phyloP scores from a whole-genome alignment of 106 monocot species.

The Posidonia australis region DNA sequence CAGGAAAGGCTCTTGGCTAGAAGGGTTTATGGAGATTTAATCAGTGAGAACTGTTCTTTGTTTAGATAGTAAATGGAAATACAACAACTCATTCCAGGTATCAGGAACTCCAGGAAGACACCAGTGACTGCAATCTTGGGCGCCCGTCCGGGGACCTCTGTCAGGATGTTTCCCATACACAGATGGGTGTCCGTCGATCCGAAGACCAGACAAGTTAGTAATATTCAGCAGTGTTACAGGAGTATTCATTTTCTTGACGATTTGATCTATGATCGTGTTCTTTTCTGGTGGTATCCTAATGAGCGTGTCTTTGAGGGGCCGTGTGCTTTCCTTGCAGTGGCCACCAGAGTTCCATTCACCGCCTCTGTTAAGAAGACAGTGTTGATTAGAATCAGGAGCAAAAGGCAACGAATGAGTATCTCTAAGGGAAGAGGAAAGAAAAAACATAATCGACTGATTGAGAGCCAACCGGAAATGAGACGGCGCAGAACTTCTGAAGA shows the following conservation, averaged over 20 bases:
- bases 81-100: conserved; percentile 82
- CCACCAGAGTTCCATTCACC: conserved; percentile 97
- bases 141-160: conserved; percentile 1
- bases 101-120: conserved; percentile 94
- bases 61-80: conserved; percentile 34
- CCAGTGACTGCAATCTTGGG: conserved; percentile 95
- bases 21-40: background rate
- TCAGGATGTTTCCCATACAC: conserved; percentile 38
- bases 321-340: conserved; percentile 63
- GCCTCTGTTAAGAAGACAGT: conserved; percentile 25
- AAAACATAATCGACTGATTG: background rate
- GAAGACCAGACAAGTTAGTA: conserved; percentile 53
- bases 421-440: background rate
- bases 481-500: conserved; percentile 88
- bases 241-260: conserved; percentile 58
- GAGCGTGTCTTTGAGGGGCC: conserved; percentile 30
- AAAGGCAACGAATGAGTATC: background rate
- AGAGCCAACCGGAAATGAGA: conserved; percentile 68
- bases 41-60: conserved; percentile 16
- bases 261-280: conserved; percentile 49
- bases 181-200: conserved; percentile 89
- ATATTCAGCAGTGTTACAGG: conserved; percentile 75
- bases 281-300: conserved; percentile 22
- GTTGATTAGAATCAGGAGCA: background rate
- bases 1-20: background rate